Base-by-base conservation (phyloP, 768 basidiomycete genomes). In the Tephrocybe sp. region DNA sequence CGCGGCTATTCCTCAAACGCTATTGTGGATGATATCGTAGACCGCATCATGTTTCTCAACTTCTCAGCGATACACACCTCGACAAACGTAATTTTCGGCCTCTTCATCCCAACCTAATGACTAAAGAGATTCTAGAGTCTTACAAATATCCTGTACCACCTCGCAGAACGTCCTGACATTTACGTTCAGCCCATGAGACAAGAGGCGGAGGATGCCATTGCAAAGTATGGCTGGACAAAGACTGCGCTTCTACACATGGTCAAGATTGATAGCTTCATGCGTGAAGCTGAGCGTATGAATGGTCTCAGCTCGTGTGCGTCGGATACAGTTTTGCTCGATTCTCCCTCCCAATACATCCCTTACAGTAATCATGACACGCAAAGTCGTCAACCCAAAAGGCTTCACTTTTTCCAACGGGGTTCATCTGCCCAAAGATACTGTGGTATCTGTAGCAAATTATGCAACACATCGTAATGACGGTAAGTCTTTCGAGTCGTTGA, bases 251-350 rank as follows among this genome's bases (percentile, higher is more conserved):
- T 39, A 4, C 27, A 42, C 2, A 49, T 49, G 47, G 19, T 49
- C 40, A 49, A 42, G 40, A 33, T 49, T 19, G 47, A 49, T 31
- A 49, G 47, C 30, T 49, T 49, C 12, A n/a, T 49, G 7, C 39
- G 41, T 3, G 41, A 49, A 21, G 31, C 40, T 1, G 40, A 49
- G 15, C 39, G 47, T 16, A 24, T 49, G 11, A 49, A 49, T 34
- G 47, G 47, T 3, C 18, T 47, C 0, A 40, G 47, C 12, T 40
- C 47, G 3, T 40, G 47, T 47, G 23, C 21, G 47, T 10, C 23
- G 5, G 9, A n/a, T n/a, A n/a, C n/a, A n/a, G n/a, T n/a, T n/a
- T 29, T 29, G 27, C 27, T 29, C 27, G 6, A 29, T 15, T 29
- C 13, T 13, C 13, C 18, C 10, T 30, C 10, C 13, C 13, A 19